Evolutionary conservation across 331 rosid species (phyloP), one percentile per base, ranked within the genome.

Genomic region (Pyracantha coccinea): DNA sequence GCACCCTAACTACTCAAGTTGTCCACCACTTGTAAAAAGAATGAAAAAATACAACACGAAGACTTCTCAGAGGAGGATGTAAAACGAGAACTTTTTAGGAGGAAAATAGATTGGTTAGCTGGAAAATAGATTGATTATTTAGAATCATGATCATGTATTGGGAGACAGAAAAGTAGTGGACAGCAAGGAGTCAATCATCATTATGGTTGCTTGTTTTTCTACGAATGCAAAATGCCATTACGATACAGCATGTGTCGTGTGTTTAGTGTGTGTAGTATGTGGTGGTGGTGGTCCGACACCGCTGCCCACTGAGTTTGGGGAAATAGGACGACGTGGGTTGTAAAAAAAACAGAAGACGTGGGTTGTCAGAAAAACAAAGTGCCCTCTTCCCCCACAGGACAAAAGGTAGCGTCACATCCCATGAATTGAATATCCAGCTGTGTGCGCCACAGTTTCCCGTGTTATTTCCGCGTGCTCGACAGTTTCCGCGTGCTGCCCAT

Each of bases 101-200:
- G 11, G 4, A 38, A 38, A 38, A 2, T 50, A 50, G 20, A 50
- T 50, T 0, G 21, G 19, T 50, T 50, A 50, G 55, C 55, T 17
- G 55, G 55, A 2, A 50, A 47, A 50, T 50, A 16, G 8, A 47
- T 6, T 15, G 54, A 50, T 50, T 16, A 16, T 50, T 50, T 50
- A 6, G 55, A 50, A 50, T 50, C 20, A 15, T 50, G 55, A 50
- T 50, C 55, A 7, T 50, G 9, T 50, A 2, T 50, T 50, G 55
- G 9, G 16, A 50, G 1, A 17, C 3, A 6, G 55, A 25, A 60
- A 77, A 61, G 71, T 12, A 75, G 62, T 78, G 85, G 85, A 68
- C 41, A 35, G 15, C 53, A 53, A 47, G 38, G 73, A 78, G 87
- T 83, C 84, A 78, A 72, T 61, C 66, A 15, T 50, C 65, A 60